phyloP scores from a whole-genome alignment of 2,329 filamentous ascomycete genomes.

The Xylaria sp. region DNA sequence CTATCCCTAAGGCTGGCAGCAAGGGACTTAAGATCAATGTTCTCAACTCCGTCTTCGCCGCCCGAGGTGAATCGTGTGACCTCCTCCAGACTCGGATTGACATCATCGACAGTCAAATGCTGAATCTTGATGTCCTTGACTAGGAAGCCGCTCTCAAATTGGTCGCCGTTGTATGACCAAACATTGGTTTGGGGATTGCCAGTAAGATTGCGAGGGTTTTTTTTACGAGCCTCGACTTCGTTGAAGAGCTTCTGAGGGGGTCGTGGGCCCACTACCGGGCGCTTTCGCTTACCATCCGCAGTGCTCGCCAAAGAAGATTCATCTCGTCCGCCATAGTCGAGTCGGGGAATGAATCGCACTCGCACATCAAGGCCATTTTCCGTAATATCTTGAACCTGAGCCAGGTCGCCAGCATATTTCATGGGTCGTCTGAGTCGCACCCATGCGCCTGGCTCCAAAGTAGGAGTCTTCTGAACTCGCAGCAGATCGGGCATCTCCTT shows the following conservation, averaged over 20 bases:
- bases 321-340: constrained; percentile 87
- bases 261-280: constrained; percentile 57
- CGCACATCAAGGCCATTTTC: constrained; percentile 86
- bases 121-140: constrained; percentile 92
- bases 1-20: constrained; percentile 85
- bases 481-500: constrained; percentile 98
- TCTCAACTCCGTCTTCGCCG: constrained; percentile 86
- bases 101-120: constrained; percentile 76
- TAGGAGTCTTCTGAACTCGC: constrained; percentile 78
- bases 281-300: constrained; percentile 73
- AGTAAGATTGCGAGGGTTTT: constrained; percentile 59
- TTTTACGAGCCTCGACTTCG: constrained; percentile 86
- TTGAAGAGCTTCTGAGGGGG: constrained; percentile 90
- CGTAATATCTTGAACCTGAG: constrained; percentile 86
- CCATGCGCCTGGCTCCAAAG: constrained; percentile 81
- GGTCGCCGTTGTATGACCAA: constrained; percentile 82
- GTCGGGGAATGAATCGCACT: constrained; percentile 79
- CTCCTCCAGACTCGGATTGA: constrained; percentile 90
- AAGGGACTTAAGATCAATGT: constrained; percentile 84
- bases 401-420: constrained; percentile 83
- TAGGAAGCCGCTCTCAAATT: constrained; percentile 88
- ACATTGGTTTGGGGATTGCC: constrained; percentile 71
- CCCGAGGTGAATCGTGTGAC: constrained; percentile 90
- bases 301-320: constrained; percentile 48
- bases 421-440: constrained; percentile 77